A percentile compares a stretch with the other conserved stretches of the same genome.
Conservation (phyloP, 495 filamentous ascomycete species). For the Talaromyces stipitatus region DNA sequence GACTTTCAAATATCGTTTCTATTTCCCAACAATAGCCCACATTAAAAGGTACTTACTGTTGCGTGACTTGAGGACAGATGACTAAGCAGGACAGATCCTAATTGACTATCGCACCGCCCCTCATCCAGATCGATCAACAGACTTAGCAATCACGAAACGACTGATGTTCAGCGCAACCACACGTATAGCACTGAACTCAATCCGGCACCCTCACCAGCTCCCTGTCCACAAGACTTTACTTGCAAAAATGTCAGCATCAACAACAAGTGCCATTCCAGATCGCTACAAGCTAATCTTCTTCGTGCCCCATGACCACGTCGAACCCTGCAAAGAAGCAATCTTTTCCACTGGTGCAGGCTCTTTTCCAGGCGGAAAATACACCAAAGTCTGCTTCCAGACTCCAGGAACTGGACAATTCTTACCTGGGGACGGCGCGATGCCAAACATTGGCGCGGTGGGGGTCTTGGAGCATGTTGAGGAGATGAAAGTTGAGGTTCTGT, state of each 20-base stretch:
- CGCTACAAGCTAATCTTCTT: conserved; percentile 46
- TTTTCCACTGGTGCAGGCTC: conserved; percentile 37
- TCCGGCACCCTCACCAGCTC: background rate
- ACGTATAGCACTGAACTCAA: background rate
- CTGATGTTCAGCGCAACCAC: background rate
- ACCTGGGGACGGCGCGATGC: conserved; percentile 29
- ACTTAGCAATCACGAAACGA: background rate
- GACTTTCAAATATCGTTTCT: too few relatives aligned
- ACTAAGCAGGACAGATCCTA: background rate
- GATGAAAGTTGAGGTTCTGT: conserved; percentile 46
- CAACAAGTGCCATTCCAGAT: conserved; percentile 16
- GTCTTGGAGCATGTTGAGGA: conserved; percentile 42
- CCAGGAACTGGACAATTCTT: conserved; percentile 34
- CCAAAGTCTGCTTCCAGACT: conserved; percentile 32
- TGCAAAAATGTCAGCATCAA: conserved; percentile 3
- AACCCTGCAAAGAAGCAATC: conserved; percentile 38
- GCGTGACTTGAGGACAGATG: background rate
- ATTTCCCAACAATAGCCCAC: too few relatives aligned
- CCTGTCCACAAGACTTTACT: background rate
- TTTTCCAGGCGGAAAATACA: conserved; percentile 37
- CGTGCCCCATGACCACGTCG: conserved; percentile 30
- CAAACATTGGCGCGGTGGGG: conserved; percentile 31
- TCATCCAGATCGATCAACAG: background rate
- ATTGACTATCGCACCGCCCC: background rate
- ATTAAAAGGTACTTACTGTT: too few relatives aligned